Percentiles rank a stretch among this genome's conserved stretches.
phyloP scores from a whole-genome alignment of 306 rosid species.

The Cicer arietinum region DNA sequence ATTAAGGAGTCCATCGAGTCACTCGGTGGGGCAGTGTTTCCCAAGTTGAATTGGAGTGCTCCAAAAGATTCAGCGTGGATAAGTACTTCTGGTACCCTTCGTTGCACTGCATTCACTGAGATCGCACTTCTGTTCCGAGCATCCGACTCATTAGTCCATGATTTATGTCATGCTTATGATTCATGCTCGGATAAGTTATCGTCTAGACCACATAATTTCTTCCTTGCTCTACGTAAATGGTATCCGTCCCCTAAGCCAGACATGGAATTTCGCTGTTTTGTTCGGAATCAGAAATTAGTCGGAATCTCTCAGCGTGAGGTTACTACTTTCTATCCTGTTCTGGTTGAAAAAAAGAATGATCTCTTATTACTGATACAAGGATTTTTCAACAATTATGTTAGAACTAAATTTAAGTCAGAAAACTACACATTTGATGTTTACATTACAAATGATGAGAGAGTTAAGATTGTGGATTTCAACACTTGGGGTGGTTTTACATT shows the following conservation, averaged over 20 bases:
- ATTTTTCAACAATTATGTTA: background rate
- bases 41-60: conserved; percentile 8
- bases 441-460: conserved; percentile 11
- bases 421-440: background rate
- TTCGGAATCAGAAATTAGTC: background rate
- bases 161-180: conserved; percentile 16
- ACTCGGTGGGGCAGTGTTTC: background rate
- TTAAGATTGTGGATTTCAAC: conserved; percentile 17
- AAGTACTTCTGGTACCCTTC: background rate
- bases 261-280: background rate
- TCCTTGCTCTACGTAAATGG: conserved; percentile 28
- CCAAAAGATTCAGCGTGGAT: conserved; percentile 29
- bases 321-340: conserved; percentile 5
- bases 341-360: background rate
- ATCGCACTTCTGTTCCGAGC: conserved; percentile 22
- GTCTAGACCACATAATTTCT: conserved; percentile 1
- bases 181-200: background rate
- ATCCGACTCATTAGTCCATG: conserved; percentile 15
- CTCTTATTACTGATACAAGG: background rate
- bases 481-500: conserved; percentile 18
- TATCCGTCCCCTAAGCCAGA: background rate
- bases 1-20: background rate
- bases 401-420: conserved; percentile 8
- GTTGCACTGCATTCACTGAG: background rate
- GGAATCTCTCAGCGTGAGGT: conserved; percentile 17